Evolutionary conservation across 2,329 filamentous ascomycete species (phyloP).

Genomic region (Penicillium sp.): DNA sequence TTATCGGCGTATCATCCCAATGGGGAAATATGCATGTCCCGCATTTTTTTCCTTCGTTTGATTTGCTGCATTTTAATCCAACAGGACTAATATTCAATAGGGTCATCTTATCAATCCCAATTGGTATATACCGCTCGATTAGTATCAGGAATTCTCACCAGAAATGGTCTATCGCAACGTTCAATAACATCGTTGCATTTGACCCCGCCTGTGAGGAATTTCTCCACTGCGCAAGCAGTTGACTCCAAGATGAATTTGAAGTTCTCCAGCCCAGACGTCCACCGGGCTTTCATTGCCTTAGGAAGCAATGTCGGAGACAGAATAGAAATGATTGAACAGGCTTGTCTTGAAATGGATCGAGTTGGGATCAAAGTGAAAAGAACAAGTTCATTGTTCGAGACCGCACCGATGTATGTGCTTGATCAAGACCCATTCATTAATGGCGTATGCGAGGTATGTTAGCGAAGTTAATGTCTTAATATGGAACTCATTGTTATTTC

Average conservation of each 20-base stretch:
- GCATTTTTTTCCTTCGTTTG: conserved; percentile 6
- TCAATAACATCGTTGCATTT: background rate
- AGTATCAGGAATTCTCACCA: background rate
- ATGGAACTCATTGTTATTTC: background rate
- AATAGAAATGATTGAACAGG: conserved; percentile 77
- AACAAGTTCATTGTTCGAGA: conserved; percentile 91
- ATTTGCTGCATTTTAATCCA: background rate
- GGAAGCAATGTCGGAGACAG: conserved; percentile 92
- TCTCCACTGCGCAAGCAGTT: conserved; percentile 17
- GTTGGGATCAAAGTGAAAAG: conserved; percentile 69
- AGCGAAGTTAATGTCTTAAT: background rate
- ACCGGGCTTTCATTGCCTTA: conserved; percentile 74
- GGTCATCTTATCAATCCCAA: background rate
- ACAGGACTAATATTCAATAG: conserved; percentile 11
- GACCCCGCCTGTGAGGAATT: conserved; percentile 15
- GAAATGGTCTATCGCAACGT: conserved; percentile 11
- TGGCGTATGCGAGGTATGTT: conserved; percentile 80
- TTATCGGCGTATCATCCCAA: conserved; percentile 13
- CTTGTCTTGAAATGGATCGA: conserved; percentile 73
- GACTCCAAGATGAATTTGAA: conserved; percentile 12
- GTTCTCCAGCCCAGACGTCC: conserved; percentile 13
- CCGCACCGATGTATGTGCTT: conserved; percentile 91
- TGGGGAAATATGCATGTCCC: conserved; percentile 10
- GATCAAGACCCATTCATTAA: conserved; percentile 89
- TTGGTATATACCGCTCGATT: conserved; percentile 1